Base-by-base conservation (phyloP, 2,329 filamentous ascomycete species). In the Talaromyces funiculosus region DNA sequence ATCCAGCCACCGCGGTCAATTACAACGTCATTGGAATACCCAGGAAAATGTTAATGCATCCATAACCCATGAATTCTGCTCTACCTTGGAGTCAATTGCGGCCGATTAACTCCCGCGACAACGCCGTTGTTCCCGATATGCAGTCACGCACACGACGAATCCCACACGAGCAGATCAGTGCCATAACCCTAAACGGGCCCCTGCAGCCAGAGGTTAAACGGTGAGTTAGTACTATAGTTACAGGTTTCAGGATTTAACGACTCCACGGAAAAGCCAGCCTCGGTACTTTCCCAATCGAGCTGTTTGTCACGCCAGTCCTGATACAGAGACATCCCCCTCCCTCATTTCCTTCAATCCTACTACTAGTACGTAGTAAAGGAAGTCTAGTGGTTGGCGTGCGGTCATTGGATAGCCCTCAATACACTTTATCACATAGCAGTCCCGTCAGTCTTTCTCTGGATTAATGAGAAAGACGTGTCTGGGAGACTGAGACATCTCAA, bases 401-500 rank as follows among this genome's bases (percentile, higher is more conserved):
- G 29, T 20, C 47, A 33, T 35, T 57, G 55, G 49, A 57, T 12
- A 38, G 40, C 14, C 18, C 16, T 57, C 55, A 31, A 20, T 57
- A 49, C 42, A 31, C 20, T 35, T 33, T 35, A n/a, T n/a, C n/a
- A n/a, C n/a, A n/a, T 37, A 57, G 12, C 37, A 57, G 29, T 24
- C 18, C 40, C n/a, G 40, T 6, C 33, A 33, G 33, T 51, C 45
- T 33, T 47, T 47, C 16, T 47, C 43, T 16, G 53, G 31, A n/a
- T 31, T 12, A 31, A 7, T 20, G 3, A 9, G 7, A 20, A 45
- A 42, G 29, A 45, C 38, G 42, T 40, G 42, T 56, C 53, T 29
- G 40, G 45, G 29, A 45, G 38, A 56, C 37, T 45, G 55, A 49
- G 55, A 57, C 55, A 57, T 47, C 42, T 2, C 55, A 51, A 51